Conservation (phyloP, 2,329 filamentous ascomycete species). For the Colletotrichum tropicale region DNA sequence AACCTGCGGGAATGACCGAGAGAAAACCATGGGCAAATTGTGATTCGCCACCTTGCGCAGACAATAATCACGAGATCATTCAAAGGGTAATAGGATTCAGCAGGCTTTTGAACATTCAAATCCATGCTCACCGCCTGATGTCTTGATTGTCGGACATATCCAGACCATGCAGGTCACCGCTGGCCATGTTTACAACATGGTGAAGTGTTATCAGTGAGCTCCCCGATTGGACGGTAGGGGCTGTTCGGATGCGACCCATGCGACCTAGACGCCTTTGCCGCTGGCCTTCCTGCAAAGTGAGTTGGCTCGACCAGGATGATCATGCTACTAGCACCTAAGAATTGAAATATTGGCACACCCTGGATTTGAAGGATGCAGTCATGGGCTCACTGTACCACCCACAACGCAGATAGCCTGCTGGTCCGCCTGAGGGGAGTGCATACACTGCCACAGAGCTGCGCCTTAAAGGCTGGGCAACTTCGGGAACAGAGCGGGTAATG, state of each 20-base stretch:
- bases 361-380: not conserved
- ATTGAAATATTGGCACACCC: not conserved
- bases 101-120: not conserved
- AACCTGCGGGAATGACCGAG: not conserved
- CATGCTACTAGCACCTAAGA: not conserved
- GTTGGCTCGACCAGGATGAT: not conserved
- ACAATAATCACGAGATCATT: fast-evolving
- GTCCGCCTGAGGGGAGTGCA: not conserved
- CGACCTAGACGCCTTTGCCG: not conserved
- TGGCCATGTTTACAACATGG: not conserved
- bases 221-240: not conserved
- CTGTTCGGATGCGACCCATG: not conserved
- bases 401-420: not conserved
- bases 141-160: no score
- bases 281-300: not conserved
- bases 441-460: not conserved
- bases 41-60: not conserved
- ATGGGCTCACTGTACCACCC: not conserved
- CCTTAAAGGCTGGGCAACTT: not conserved
- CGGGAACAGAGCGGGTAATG: not conserved
- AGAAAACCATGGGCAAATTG: not conserved
- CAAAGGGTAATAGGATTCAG: fast-evolving
- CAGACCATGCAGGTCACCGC: not conserved
- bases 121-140: not conserved
- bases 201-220: not conserved